Evolutionary conservation across 1,139 yeast species (phyloP).

Genomic region (Candida tunisiensis): DNA sequence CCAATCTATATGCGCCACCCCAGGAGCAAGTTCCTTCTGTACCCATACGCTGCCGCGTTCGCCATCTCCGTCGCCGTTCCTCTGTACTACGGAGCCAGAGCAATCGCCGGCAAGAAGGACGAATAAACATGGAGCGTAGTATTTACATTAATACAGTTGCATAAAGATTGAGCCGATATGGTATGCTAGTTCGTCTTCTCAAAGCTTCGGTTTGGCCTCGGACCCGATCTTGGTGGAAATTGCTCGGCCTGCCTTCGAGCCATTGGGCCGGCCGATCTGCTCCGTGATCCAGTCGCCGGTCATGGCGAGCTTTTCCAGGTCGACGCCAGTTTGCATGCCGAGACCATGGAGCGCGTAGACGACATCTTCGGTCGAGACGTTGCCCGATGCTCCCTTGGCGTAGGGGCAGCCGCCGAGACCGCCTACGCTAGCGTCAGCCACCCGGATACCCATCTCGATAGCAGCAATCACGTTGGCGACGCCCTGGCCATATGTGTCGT

Average conservation of each 20-base stretch:
- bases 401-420: conserved; percentile 24
- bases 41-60: conserved; percentile 85
- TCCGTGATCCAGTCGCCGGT: conserved; percentile 18
- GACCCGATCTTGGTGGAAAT: too few relatives aligned
- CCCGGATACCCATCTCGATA: conserved; percentile 17
- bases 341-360: conserved; percentile 19
- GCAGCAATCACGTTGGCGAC: conserved; percentile 19
- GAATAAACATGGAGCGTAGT: conserved; percentile 4
- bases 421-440: conserved; percentile 18
- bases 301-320: conserved; percentile 11
- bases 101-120: conserved; percentile 9
- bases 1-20: conserved; percentile 26
- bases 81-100: conserved; percentile 7
- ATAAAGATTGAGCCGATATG: neutral
- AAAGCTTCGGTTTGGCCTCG: neutral
- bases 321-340: conserved; percentile 19
- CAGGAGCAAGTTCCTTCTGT: conserved; percentile 64
- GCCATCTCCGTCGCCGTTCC: conserved; percentile 9
- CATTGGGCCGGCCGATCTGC: conserved; percentile 12
- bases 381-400: conserved; percentile 22
- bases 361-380: conserved; percentile 20
- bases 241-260: conserved; percentile 18
- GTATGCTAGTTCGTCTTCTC: neutral
- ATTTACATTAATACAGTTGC: neutral
- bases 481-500: conserved; percentile 22